These are phyloP conservation scores for Rosa lucieae DNA, from an alignment of 306 rosid genomes.

Conservation along the genomic window DNA sequence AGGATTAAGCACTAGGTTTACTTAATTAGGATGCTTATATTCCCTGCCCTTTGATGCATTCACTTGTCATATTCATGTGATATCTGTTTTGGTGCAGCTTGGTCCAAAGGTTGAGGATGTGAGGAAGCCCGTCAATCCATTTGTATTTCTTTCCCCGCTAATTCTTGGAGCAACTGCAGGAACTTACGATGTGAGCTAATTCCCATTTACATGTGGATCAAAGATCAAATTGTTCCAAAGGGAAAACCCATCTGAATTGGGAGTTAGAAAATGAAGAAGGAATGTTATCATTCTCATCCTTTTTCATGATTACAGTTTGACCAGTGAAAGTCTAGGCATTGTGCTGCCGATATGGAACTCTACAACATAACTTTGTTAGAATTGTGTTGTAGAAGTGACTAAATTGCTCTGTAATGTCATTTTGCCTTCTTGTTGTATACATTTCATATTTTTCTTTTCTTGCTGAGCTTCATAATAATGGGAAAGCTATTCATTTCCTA, in stretches of 20 bases:
- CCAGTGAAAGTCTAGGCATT: not conserved
- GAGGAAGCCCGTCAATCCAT: constrained; percentile 49
- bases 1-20: not conserved
- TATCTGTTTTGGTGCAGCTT: constrained; percentile 54
- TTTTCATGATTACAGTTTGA: not conserved
- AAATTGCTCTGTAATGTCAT: not conserved
- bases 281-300: not conserved
- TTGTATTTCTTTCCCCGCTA: constrained; percentile 54
- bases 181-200: constrained; percentile 60
- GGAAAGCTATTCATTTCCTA: not conserved
- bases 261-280: not conserved
- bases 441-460: not conserved
- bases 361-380: not conserved
- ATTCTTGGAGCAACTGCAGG: constrained; percentile 67
- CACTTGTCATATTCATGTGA: not conserved
- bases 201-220: constrained; percentile 84
- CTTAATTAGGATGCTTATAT: not conserved
- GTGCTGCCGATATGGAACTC: not conserved
- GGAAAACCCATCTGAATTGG: constrained; percentile 59
- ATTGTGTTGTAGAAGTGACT: constrained; percentile 9
- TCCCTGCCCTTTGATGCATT: not conserved
- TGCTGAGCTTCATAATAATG: not conserved
- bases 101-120: constrained; percentile 87
- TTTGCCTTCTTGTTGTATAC: not conserved
- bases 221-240: constrained; percentile 70